Evolutionary conservation across 2,329 filamentous ascomycete genomes (phyloP), one percentile per base, ranked within the genome.

Genomic region (Trematosphaeria pertusa): DNA sequence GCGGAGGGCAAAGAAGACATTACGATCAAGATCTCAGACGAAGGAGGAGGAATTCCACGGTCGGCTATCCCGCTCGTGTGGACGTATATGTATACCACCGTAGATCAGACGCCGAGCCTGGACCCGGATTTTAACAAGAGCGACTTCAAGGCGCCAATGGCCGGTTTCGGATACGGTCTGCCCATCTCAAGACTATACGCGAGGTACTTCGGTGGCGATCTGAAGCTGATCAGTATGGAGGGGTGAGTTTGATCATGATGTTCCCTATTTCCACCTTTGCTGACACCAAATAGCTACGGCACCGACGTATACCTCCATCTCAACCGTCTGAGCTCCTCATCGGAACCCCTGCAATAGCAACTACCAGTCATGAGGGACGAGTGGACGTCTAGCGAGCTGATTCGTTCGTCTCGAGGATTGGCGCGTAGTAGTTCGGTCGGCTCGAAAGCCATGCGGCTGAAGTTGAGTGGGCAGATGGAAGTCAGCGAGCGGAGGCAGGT

Each of bases 51-150:
- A 52, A 97, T 99, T 42, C 91, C 94, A 0, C 81, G 94, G 64
- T 95, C 89, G 62, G 85, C 91, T 41, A 97, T 99, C 55, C 94
- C 94, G 4, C 81, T 99, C 11, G 94, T 97, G n/a, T 99, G 94
- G 94, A 99, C 94, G 10, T 99, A 99, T 73, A 99, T 97, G 94
- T 99, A 99, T 73, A 99, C 94, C 26, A 99, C 94, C 2, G 94
- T 99, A 56, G 94, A 97, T 72, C 86, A 92, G 61, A 97, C 94
- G 17, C 94, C 94, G 11, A 96, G 87, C 67, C 78, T 99, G 53
- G 94, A 99, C 68, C 94, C 94, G 0, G 93, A 97, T 71, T 99
- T 97, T 72, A 93, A 99, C 75, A 96, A 97, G 78, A 96, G 87
- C 75, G 94, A 99, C 73, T 99, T 99, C 80, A 97, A 99, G 74